Base-by-base conservation (phyloP, 768 basidiomycete genomes). In the Boletus eberwhitei region DNA sequence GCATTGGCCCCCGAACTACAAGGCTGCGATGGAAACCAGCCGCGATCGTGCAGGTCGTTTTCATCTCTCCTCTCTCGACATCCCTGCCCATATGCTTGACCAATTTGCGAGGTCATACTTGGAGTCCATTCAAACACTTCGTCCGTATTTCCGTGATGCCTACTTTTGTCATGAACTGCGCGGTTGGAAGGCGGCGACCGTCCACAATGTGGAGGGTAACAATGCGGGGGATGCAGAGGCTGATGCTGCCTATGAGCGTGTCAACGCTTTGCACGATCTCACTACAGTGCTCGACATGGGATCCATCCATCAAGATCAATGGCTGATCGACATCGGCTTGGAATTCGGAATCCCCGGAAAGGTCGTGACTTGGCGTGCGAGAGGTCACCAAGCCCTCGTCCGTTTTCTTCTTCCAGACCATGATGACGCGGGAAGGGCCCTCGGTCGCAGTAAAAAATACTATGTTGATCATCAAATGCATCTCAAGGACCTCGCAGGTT, bases 121-220 rank as follows among this genome's bases (percentile, higher is more conserved):
- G 4, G n/a, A 13, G 4, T 1, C 1, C 1, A 4, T 53, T 22
- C 19, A 36, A 24, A 17, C 3, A 0, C 29, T 48, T 1, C 12
- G 5, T 1, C 26, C 26, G 1, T 49, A 54, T 3, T 54, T 54
- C 4, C 1, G 40, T 8, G 14, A 61, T 21, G 50, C 52, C 0
- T 61, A 61, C 8, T 61, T 60, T 13, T 50, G 16, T 1, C 59
- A 61, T 29, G 59, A 61, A 19, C 24, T 61, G 0, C 21, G 32
- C 0, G 55, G 59, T 3, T 61, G 59, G 55, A 61, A 61, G 6
- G 59, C 16, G 0, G 53, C 41, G 0, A 61, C 52, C 0, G 44
- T 53, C 1, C 58, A 59, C n/a, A 26, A 59, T 1, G 22, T 16
- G 16, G 19, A 21, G 24, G 24, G 24, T 26, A 26, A 26, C 5